Conservation (phyloP, 108 stramenopile species). For the Conticribra guillardii region DNA sequence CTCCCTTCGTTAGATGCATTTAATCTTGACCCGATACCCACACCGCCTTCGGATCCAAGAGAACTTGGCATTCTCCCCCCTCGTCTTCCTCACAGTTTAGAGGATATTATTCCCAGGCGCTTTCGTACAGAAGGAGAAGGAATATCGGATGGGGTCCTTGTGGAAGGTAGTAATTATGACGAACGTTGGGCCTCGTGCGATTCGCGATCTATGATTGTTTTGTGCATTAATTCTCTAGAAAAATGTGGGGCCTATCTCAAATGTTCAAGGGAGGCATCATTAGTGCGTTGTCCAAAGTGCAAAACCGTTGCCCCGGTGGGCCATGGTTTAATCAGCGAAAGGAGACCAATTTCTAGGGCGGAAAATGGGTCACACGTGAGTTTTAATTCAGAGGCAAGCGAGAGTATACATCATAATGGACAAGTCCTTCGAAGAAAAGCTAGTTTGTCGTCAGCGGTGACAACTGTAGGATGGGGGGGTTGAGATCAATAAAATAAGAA, state of each 20-base stretch:
- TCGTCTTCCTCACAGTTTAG: conserved; percentile 10
- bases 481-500: not conserved
- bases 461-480: not conserved
- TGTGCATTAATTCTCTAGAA: conserved; percentile 15
- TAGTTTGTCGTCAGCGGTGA: not conserved
- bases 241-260: conserved; percentile 9
- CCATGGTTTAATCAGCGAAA: not conserved
- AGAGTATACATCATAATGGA: not conserved
- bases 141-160: conserved; percentile 9
- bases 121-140: conserved; percentile 1
- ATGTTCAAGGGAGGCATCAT: conserved; percentile 17
- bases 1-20: conserved; percentile 12
- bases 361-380: not conserved
- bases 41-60: not conserved
- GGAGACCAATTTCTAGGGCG: not conserved
- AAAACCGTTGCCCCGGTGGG: conserved; percentile 14
- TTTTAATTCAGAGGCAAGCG: not conserved
- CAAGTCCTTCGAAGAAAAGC: not conserved
- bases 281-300: conserved; percentile 20
- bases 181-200: conserved; percentile 16
- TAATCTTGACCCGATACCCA: conserved; percentile 5
- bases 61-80: conserved; percentile 15
- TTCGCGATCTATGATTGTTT: conserved; percentile 13
- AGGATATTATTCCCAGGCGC: conserved; percentile 13
- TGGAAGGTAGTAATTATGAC: not conserved